These are phyloP conservation scores for Paralagenidium karlingii DNA, from an alignment of 352 stramenopile genomes.

Conservation along the genomic window DNA sequence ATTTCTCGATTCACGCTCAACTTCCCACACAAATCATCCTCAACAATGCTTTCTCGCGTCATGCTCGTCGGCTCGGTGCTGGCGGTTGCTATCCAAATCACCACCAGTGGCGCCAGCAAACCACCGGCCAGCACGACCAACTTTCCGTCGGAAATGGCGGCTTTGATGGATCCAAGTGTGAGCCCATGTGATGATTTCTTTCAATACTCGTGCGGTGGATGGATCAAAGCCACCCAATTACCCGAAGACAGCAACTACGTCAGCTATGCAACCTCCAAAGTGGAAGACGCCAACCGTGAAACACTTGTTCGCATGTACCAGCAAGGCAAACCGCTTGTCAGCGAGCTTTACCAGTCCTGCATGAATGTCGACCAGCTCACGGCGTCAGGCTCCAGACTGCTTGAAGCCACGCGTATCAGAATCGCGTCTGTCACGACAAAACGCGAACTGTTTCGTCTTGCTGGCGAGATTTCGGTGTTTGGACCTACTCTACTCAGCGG, in stretches of 20 bases:
- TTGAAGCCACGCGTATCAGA: slow-evolving; percentile 21
- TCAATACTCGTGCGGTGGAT: slow-evolving; percentile 45
- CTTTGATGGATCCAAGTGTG: slow-evolving; percentile 24
- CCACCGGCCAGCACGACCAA: too few relatives aligned
- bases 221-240: slow-evolving; percentile 28
- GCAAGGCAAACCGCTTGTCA: slow-evolving; percentile 45
- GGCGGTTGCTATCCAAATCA: too few relatives aligned
- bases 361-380: slow-evolving; percentile 50
- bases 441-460: slow-evolving; percentile 27
- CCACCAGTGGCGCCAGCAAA: too few relatives aligned
- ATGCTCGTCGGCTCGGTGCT: too few relatives aligned
- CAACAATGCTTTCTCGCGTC: too few relatives aligned
- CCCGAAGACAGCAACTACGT: slow-evolving; percentile 9
- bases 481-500: slow-evolving; percentile 73
- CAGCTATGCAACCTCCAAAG: slow-evolving; percentile 26
- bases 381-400: slow-evolving; percentile 15
- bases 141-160: slow-evolving; percentile 11
- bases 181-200: slow-evolving; percentile 68
- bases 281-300: slow-evolving; percentile 36
- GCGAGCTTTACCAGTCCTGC: slow-evolving; percentile 43
- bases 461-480: slow-evolving; percentile 31
- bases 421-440: slow-evolving; percentile 22
- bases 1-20: too few relatives aligned
- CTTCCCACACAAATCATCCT: too few relatives aligned
- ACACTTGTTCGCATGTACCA: slow-evolving; percentile 40